Conservation (phyloP, 179 eudicot genomes). For the Vitellaria paradoxa region DNA sequence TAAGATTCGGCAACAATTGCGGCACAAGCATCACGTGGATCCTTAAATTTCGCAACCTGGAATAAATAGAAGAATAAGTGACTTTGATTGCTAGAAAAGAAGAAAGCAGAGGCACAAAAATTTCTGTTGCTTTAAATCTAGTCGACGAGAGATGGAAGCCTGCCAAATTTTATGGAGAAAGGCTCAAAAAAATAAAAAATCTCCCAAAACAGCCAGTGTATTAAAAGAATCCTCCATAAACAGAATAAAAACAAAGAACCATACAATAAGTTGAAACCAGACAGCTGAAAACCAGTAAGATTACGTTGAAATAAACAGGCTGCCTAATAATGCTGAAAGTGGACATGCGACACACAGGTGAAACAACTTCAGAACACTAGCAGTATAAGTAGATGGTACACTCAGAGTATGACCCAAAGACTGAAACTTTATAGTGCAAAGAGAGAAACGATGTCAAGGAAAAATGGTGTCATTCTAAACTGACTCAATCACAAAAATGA, state of each 20-base stretch:
- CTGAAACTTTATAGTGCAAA: neutral
- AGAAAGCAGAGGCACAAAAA: neutral
- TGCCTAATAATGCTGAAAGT: neutral
- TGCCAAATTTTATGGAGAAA: neutral
- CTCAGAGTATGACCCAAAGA: neutral
- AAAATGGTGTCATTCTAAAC: conserved; percentile 3
- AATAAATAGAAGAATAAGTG: conserved; percentile 10
- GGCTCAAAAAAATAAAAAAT: neutral
- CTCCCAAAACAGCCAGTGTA: neutral
- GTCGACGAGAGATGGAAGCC: neutral
- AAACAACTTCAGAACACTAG: neutral
- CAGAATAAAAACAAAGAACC: neutral
- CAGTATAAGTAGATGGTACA: neutral
- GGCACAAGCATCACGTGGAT: conserved; percentile 99
- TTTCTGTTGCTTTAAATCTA: neutral
- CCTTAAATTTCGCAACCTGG: conserved; percentile 82
- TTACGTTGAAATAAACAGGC: neutral
- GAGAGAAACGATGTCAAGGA: neutral
- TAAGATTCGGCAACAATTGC: conserved; percentile 99
- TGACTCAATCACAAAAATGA: neutral
- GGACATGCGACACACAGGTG: neutral
- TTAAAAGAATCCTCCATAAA: neutral
- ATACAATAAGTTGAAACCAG: neutral
- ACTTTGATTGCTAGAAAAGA: neutral
- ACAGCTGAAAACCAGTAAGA: neutral